A percentile compares a stretch with the other conserved stretches of the same genome.
Conservation (phyloP, 768 basidiomycete genomes). For the Boletellus sp. region DNA sequence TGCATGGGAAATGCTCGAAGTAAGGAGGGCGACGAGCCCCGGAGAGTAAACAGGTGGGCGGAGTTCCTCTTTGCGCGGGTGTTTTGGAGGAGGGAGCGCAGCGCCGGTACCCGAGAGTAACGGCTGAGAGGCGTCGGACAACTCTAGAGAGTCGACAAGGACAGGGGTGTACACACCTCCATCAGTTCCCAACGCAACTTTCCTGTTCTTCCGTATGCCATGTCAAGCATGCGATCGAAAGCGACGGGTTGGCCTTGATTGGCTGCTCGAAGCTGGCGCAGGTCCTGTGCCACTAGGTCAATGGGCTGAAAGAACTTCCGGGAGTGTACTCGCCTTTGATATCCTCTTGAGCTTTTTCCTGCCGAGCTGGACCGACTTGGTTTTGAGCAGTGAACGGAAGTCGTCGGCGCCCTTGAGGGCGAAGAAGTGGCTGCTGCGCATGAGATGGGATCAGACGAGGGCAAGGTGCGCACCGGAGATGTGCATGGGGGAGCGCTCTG, state of each 20-base stretch:
- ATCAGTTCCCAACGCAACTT: constrained; percentile 66
- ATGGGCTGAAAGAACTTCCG: neutral
- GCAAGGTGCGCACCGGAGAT: constrained; percentile 40
- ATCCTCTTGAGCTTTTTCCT: constrained; percentile 46
- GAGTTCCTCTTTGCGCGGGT: constrained; percentile 48
- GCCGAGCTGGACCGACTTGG: constrained; percentile 31
- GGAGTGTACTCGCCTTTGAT: constrained; percentile 40
- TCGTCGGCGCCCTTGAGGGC: constrained; percentile 57
- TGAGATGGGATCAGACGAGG: neutral
- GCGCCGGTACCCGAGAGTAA: constrained; percentile 46
- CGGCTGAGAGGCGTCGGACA: constrained; percentile 40
- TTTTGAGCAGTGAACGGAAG: constrained; percentile 44
- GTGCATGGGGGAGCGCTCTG: constrained; percentile 40
- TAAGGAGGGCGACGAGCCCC: constrained; percentile 60
- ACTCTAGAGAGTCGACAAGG: neutral
- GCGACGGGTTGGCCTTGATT: constrained; percentile 47
- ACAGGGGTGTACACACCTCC: constrained; percentile 41
- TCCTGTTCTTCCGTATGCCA: constrained; percentile 76
- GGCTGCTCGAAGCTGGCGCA: constrained; percentile 50
- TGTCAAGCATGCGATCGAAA: constrained; percentile 56
- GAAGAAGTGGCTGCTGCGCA: constrained; percentile 54
- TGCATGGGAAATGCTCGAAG: constrained; percentile 43
- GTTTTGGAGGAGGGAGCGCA: constrained; percentile 44
- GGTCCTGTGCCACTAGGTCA: constrained; percentile 38
- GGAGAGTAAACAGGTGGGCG: constrained; percentile 65